Evolutionary conservation across 352 stramenopile species (phyloP).

Genomic region (Phytophthora fragariae): DNA sequence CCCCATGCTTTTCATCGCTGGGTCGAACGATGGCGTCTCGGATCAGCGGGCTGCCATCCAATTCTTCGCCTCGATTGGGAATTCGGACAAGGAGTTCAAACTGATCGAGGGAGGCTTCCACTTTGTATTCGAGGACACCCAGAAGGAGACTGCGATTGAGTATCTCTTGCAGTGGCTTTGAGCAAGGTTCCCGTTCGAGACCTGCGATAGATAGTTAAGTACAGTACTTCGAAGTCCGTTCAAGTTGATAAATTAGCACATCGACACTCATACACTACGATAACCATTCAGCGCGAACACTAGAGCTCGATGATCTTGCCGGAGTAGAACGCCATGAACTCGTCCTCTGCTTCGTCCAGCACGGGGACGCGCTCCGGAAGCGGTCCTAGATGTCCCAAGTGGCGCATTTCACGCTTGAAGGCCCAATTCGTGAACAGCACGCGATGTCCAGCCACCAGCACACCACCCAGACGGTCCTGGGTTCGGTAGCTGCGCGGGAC

Average conservation of each 20-base stretch:
- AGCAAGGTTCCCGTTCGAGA: slow-evolving; percentile 31
- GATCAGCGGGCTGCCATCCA: slow-evolving; percentile 38
- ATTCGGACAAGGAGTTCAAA: slow-evolving; percentile 63
- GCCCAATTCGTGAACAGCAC: slow-evolving; percentile 47
- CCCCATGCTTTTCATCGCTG: slow-evolving; percentile 50
- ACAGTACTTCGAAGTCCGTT: background rate
- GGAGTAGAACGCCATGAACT: slow-evolving; percentile 17
- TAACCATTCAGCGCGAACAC: background rate
- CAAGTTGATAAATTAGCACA: slow-evolving; percentile 34
- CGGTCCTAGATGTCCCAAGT: slow-evolving; percentile 20
- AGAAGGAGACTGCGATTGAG: slow-evolving; percentile 32
- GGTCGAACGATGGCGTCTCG: slow-evolving; percentile 57
- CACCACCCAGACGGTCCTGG: slow-evolving; percentile 40
- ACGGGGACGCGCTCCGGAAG: slow-evolving; percentile 29
- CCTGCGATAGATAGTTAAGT: slow-evolving; percentile 7
- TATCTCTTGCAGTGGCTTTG: slow-evolving; percentile 34
- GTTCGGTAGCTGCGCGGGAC: slow-evolving; percentile 38
- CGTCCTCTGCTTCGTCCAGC: background rate
- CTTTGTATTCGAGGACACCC: slow-evolving; percentile 62
- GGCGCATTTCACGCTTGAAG: slow-evolving; percentile 40
- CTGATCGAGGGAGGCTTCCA: slow-evolving; percentile 59
- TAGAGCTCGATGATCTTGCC: slow-evolving; percentile 44
- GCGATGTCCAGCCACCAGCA: slow-evolving; percentile 38
- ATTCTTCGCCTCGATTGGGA: slow-evolving; percentile 52
- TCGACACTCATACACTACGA: background rate